Base-by-base conservation (phyloP, 2,329 filamentous ascomycete genomes). In the Aureobasidium melanogenum region DNA sequence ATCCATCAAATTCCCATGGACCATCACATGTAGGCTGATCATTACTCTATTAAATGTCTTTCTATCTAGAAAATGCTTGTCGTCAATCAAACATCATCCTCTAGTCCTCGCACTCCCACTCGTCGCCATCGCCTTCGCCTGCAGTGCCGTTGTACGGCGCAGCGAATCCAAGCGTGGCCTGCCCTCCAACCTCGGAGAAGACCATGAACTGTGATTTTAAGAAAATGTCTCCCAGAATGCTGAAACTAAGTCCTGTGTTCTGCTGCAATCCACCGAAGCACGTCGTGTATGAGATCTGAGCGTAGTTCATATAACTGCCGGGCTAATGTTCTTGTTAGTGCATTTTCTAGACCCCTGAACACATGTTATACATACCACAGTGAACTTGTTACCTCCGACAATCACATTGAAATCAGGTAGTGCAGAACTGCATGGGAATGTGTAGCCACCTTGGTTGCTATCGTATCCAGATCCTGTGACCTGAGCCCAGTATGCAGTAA, bases 141-240 rank as follows among this genome's bases (percentile, higher is more conserved):
- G 76, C 65, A 72, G 54, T 63, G 41, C 54, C 54, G 12, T 57
- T 57, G 41, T 46, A 57, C 19, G 12, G 14, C 6, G 56, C 56
- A 22, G 63, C 63, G 24, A 64, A 63, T 5, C 63, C 63, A 12
- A 64, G 52, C n/a, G 56, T 19, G 1, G 59, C 41, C 22, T 46
- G 41, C 7, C 55, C 55, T 17, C 52, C 44, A 19, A 62, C 62
- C 17, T 41, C 24, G 15, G 60, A 85, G 71, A 89, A 89, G 47
- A 88, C 83, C 22, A 87, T 83, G 69, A 88, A 89, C 65, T 88
- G 78, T 59, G 84, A 83, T 81, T 92, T 92, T 66, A 92, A 79
- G 75, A 90, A 89, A 61, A 88, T 79, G 62, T 91, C 88, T 6
- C 89, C 89, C 55, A 90, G 80, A 68, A 92, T 88, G 61, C 80